Base-by-base conservation (phyloP, 179 eudicot genomes). In the Silene noctiflora region DNA sequence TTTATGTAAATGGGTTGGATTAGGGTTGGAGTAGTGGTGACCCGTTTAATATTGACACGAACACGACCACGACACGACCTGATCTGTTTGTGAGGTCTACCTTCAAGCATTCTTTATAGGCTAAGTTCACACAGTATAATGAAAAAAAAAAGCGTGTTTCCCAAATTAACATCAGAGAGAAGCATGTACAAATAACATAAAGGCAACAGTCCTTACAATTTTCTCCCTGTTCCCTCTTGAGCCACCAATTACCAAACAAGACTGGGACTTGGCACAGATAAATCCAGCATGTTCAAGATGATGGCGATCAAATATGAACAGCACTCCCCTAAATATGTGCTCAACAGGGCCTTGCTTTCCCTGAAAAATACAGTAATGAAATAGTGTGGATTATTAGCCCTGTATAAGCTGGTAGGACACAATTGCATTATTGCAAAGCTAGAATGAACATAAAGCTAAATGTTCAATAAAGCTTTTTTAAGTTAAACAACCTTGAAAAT, bases 211-310 rank as follows among this genome's bases (percentile, higher is more conserved):
- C 42, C 81, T 76, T 87, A 93, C 99, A 62, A 84, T 88, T 79
- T 88, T 90, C 11, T 96, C 94, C 72, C 89, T 85, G 64, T 89
- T 86, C 51, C 87, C 85, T 19, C 90, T 91, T 69, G 94, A 88
- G 44, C 98, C 99, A 63, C 99, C 99, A 80, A 96, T 89, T 76
- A 90, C 84, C 81, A 84, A 61, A 74, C 99, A 96, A 22, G 94
- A 80, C 67, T 90, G 91, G 29, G 99, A 83, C 77, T 91, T 96
- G 33, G 90, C 97, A 82, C 99, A 96, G 14, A 96, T 91, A 81
- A 89, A 95, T 73, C 99, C 99, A 66, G 99, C 99, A 81, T 96
- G 99, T 85, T 93, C 99, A 61, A 91, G 98, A 79, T 96, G 99
- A 82, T 93, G 98, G 12, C 99, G 93, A 79, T 96, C 98, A 58